Evolutionary conservation across 495 filamentous ascomycete genomes (phyloP).

Genomic region (Tuber umbilicatum): DNA sequence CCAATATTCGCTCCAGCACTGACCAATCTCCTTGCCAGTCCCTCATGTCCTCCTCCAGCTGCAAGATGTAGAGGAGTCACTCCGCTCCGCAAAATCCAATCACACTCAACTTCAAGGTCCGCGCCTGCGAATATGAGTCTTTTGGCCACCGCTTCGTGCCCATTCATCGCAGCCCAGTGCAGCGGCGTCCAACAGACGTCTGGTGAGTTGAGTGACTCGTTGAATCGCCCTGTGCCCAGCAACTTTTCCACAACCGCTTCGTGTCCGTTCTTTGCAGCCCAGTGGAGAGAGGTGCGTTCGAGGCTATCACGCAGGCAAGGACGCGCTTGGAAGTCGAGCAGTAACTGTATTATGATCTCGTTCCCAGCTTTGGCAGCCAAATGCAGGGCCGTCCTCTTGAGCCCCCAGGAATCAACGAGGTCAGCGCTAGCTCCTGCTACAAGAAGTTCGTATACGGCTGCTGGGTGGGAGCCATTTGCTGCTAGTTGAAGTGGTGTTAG

Average conservation of each 20-base stretch:
- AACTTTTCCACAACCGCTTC: neutral
- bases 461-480: neutral
- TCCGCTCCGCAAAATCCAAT: neutral
- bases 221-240: neutral
- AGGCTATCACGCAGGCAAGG: neutral
- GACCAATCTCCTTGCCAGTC: neutral
- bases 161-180: conserved; percentile 9
- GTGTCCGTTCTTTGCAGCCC: neutral
- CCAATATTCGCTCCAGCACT: conserved; percentile 1
- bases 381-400: conserved; percentile 9
- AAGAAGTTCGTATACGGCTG: conserved; percentile 5
- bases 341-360: neutral
- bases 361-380: conserved; percentile 3
- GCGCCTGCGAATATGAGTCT: conserved; percentile 16
- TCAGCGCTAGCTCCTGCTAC: conserved; percentile 5
- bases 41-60: neutral
- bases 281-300: neutral
- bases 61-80: conserved; percentile 10
- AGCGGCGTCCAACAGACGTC: conserved; percentile 15
- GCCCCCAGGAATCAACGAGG: conserved; percentile 3
- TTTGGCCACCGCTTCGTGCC: conserved; percentile 6
- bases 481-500: neutral
- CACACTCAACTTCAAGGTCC: conserved; percentile 8
- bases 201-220: neutral
- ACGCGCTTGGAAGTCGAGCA: neutral